phyloP scores from a whole-genome alignment of 2,329 filamentous ascomycete species.

The Plenodomus tracheiphilus region DNA sequence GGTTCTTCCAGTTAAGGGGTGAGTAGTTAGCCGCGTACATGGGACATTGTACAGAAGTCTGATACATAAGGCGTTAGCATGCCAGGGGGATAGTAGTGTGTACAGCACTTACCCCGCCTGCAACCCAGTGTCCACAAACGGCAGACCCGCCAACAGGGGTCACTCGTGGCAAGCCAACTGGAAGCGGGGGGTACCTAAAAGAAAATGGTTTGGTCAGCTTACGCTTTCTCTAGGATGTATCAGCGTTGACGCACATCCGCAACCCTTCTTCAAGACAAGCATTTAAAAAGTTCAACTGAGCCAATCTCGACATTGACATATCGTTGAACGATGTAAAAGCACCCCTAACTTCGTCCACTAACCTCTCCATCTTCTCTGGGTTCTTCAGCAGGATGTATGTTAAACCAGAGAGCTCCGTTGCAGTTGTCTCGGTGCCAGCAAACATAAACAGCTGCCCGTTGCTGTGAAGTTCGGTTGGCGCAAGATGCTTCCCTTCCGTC shows the following conservation, averaged over 20 bases:
- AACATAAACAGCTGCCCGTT: conserved; percentile 31
- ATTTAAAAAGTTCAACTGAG: conserved; percentile 42
- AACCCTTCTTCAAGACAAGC: conserved; percentile 51
- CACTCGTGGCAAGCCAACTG: conserved; percentile 36
- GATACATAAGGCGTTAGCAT: neutral
- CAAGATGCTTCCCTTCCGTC: no score
- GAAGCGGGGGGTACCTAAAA: conserved; percentile 1
- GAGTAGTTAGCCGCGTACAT: neutral
- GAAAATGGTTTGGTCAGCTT: no score
- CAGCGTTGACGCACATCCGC: conserved; percentile 14
- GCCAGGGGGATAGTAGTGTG: neutral
- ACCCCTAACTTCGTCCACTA: conserved; percentile 25
- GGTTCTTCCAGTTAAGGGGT: conserved; percentile 7
- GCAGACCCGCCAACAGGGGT: conserved; percentile 28
- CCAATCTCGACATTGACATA: conserved; percentile 21
- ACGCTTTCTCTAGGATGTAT: no score
- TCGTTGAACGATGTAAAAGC: conserved; percentile 16
- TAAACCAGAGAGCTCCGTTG: conserved; percentile 26
- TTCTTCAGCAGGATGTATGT: conserved; percentile 31
- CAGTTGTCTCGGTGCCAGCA: conserved; percentile 35
- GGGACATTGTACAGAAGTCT: neutral
- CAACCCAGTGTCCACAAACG: conserved; percentile 36
- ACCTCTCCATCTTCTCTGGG: conserved; percentile 14
- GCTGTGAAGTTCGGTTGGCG: no score
- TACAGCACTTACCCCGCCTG: conserved; percentile 23